Evolutionary conservation across 192 early-diverging fungal species (phyloP).

Genomic region (Coemansia sp.): DNA sequence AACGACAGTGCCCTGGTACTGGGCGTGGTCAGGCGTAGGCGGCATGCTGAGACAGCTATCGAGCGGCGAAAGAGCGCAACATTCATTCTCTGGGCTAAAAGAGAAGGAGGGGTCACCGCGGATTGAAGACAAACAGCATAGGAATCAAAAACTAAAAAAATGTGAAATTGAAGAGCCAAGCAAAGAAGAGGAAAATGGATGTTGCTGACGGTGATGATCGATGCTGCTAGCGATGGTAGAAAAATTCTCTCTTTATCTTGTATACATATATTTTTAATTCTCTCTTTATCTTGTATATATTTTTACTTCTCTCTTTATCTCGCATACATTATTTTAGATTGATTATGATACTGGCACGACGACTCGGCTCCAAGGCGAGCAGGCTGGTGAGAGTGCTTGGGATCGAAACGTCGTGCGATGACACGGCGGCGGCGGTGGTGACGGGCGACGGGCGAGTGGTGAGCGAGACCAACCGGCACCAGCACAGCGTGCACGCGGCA

Average conservation of each 20-base stretch:
- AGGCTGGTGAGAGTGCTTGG: constrained; percentile 52
- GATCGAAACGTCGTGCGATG: constrained; percentile 79
- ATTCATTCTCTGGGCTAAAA: constrained; percentile 7
- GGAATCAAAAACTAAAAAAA: background rate
- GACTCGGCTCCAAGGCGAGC: background rate
- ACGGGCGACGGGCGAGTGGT: constrained; percentile 64
- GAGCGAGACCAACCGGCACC: constrained; percentile 60
- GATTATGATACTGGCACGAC: background rate
- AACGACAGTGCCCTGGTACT: constrained; percentile 11
- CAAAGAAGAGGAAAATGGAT: background rate
- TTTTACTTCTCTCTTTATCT: no score
- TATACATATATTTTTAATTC: background rate
- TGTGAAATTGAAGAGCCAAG: background rate
- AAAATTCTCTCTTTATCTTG: background rate
- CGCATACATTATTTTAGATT: background rate
- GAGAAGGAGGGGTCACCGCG: constrained; percentile 5
- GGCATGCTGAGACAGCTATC: background rate
- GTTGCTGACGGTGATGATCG: background rate
- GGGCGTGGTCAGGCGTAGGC: background rate
- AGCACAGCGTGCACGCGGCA: constrained; percentile 66
- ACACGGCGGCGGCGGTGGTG: constrained; percentile 75
- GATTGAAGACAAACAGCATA: background rate
- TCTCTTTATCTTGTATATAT: no score
- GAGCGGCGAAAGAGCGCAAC: constrained; percentile 8
- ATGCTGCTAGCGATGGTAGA: background rate